phyloP scores from a whole-genome alignment of 306 rosid genomes.

The Pterocarpus macrocarpus region DNA sequence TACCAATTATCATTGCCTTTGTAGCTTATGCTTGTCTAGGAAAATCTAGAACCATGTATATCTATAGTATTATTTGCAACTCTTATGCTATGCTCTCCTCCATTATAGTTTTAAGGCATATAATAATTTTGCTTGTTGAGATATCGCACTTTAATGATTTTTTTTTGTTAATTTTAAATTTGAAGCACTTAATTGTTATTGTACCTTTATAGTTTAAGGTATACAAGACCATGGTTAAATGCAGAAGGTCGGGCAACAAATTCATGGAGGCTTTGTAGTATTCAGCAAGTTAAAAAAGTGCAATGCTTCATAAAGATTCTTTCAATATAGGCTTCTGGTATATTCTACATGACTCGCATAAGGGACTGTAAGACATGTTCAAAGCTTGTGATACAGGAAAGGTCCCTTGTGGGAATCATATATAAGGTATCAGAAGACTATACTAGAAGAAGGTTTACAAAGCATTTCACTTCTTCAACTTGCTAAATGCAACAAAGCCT shows the following conservation, averaged over 20 bases:
- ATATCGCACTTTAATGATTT: background rate
- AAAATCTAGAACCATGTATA: constrained; percentile 43
- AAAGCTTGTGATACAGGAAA: constrained; percentile 47
- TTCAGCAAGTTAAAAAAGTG: constrained; percentile 58
- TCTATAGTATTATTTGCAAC: constrained; percentile 41
- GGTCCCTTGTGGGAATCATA: constrained; percentile 25
- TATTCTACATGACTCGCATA: constrained; percentile 39
- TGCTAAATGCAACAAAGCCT: constrained; percentile 53
- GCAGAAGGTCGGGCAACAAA: constrained; percentile 42
- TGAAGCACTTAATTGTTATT: background rate
- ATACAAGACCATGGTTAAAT: too few relatives aligned
- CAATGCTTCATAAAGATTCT: constrained; percentile 25
- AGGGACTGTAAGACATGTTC: background rate
- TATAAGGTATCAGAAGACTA: constrained; percentile 45
- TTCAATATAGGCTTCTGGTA: constrained; percentile 51
- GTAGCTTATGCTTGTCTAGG: constrained; percentile 46
- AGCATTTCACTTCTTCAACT: constrained; percentile 56
- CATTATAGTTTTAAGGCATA: too few relatives aligned
- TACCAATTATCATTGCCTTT: constrained; percentile 43
- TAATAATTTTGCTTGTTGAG: background rate
- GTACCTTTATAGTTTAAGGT: background rate
- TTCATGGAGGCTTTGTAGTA: constrained; percentile 53
- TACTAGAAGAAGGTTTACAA: constrained; percentile 37
- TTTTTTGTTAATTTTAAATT: background rate
- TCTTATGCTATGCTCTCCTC: constrained; percentile 29